Conservation (phyloP, 345 rosid genomes). For the Hypericum androsaemum region DNA sequence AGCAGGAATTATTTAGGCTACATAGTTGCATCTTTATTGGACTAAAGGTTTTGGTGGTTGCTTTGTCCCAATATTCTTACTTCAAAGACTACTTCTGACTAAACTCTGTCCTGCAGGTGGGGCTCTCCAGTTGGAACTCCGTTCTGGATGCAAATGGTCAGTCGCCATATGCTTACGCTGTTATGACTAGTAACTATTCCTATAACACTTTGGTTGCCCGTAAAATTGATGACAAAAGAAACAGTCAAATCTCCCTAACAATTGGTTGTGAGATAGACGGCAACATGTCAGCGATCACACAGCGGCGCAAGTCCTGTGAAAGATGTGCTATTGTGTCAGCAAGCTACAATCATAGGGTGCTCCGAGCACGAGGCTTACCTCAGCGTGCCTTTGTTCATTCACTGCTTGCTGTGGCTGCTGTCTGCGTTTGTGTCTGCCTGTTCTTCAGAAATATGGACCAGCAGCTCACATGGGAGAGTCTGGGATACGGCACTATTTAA, state of each 20-base stretch:
- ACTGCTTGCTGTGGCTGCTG: slow-evolving; percentile 80
- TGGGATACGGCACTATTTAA: slow-evolving; percentile 62
- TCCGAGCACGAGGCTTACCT: slow-evolving; percentile 51
- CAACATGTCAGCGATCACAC: slow-evolving; percentile 12
- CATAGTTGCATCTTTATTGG: no score
- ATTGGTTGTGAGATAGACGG: slow-evolving; percentile 30
- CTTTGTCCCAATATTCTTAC: background rate
- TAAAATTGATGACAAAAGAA: slow-evolving; percentile 57
- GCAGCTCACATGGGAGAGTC: slow-evolving; percentile 64
- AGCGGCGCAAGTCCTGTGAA: slow-evolving; percentile 34
- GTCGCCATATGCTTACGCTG: slow-evolving; percentile 57
- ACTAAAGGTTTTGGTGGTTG: no score
- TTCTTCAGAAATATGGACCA: slow-evolving; percentile 54
- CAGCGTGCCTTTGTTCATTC: slow-evolving; percentile 69
- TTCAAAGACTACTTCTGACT: background rate
- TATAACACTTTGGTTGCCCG: slow-evolving; percentile 57
- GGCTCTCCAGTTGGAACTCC: slow-evolving; percentile 59
- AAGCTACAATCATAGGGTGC: slow-evolving; percentile 35
- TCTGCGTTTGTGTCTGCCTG: slow-evolving; percentile 86
- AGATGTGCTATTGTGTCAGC: slow-evolving; percentile 46
- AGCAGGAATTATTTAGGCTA: no score
- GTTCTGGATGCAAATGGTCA: slow-evolving; percentile 45
- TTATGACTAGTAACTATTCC: slow-evolving; percentile 49
- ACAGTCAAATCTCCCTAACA: slow-evolving; percentile 58
- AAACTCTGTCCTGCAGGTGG: slow-evolving; percentile 34